These are phyloP conservation scores for Cercospora canescens DNA, from an alignment of 2,329 filamentous ascomycete species.

Conservation along the genomic window DNA sequence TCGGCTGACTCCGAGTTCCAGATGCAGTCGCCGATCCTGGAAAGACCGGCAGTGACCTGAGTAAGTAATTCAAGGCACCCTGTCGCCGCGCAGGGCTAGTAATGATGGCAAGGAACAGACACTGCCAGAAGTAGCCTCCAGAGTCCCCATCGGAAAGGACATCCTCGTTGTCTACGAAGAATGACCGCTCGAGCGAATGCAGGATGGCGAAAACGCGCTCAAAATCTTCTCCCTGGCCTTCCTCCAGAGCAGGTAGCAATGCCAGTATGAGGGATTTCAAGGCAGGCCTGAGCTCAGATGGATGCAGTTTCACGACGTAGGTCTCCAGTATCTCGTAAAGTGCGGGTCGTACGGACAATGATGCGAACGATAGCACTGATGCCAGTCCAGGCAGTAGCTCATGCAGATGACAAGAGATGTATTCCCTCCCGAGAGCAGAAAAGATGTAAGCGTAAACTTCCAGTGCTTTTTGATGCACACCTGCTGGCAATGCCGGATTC, in stretches of 20 bases:
- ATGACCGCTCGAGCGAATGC: constrained; percentile 71
- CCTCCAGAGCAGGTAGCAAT: constrained; percentile 88
- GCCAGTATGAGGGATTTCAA: constrained; percentile 87
- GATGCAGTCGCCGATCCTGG: constrained; percentile 28
- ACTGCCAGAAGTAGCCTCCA: constrained; percentile 92
- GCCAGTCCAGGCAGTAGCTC: constrained; percentile 89
- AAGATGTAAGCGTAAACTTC: constrained; percentile 94
- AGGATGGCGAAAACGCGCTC: constrained; percentile 79
- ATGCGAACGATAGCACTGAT: constrained; percentile 89
- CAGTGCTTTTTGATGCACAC: constrained; percentile 94
- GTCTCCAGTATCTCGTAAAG: constrained; percentile 83
- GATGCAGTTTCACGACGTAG: constrained; percentile 72
- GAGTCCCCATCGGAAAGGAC: constrained; percentile 60
- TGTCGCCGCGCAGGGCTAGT: constrained; percentile 82
- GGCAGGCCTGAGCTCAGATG: constrained; percentile 74
- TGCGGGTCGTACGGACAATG: constrained; percentile 81
- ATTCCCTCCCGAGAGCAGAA: constrained; percentile 66
- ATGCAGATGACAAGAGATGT: constrained; percentile 74
- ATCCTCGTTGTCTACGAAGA: constrained; percentile 54
- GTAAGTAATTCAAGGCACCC: constrained; percentile 84
- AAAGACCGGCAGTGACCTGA: constrained; percentile 74
- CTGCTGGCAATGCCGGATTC: constrained; percentile 88
- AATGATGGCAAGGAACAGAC: constrained; percentile 89
- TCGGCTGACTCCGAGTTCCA: background rate
- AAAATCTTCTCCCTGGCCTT: constrained; percentile 97